phyloP scores from a whole-genome alignment of 2,329 filamentous ascomycete genomes.

The Phialophora expanda region DNA sequence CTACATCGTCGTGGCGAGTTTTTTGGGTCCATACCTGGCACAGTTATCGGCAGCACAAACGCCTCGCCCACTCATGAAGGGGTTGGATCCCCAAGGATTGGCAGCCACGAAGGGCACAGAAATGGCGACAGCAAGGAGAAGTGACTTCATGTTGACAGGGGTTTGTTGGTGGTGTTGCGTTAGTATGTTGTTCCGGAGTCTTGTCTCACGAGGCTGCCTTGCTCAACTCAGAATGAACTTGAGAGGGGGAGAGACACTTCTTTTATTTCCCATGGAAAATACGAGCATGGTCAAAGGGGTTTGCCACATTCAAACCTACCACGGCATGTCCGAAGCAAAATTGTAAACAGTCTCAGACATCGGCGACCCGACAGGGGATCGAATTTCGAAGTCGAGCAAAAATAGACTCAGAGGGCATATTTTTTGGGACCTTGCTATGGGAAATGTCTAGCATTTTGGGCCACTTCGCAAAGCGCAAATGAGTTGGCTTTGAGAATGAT shows the following conservation, averaged over 20 bases:
- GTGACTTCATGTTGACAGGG: constrained; percentile 21
- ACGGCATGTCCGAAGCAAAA: neutral
- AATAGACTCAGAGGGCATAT: constrained; percentile 8
- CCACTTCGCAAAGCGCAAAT: neutral
- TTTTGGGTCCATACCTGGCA: constrained; percentile 19
- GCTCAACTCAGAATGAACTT: neutral
- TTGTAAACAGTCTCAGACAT: constrained; percentile 24
- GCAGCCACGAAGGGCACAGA: constrained; percentile 20
- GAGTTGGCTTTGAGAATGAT: neutral
- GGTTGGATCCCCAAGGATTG: constrained; percentile 16
- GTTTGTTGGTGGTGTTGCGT: neutral
- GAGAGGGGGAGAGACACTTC: neutral
- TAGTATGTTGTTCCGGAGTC: neutral
- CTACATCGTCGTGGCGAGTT: neutral
- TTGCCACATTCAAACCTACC: constrained; percentile 6
- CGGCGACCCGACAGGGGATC: constrained; percentile 6
- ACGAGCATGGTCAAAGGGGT: constrained; percentile 1
- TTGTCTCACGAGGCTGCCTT: neutral
- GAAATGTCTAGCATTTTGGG: neutral
- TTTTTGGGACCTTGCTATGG: neutral
- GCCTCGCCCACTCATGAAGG: constrained; percentile 16
- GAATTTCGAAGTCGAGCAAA: neutral
- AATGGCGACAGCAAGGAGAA: constrained; percentile 16
- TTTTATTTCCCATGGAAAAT: constrained; percentile 5
- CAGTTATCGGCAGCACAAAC: constrained; percentile 28